These are phyloP conservation scores for Cyathus striatus DNA, from an alignment of 768 basidiomycete species.

Conservation along the genomic window DNA sequence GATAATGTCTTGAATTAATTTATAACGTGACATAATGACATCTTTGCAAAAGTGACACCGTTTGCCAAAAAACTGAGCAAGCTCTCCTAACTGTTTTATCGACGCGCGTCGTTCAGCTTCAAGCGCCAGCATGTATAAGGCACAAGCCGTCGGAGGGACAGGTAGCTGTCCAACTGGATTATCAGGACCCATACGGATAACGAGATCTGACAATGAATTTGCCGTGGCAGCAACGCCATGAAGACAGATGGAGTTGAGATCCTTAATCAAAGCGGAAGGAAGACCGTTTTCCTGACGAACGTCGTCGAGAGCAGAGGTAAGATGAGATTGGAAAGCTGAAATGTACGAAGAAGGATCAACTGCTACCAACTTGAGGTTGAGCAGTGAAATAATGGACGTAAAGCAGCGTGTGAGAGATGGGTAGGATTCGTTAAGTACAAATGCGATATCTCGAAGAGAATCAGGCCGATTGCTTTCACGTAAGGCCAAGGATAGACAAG, in stretches of 20 bases:
- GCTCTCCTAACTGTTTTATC: slow-evolving; percentile 47
- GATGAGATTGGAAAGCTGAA: slow-evolving; percentile 47
- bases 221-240: slow-evolving; percentile 39
- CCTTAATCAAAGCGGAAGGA: slow-evolving; percentile 27
- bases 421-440: slow-evolving; percentile 50
- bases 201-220: slow-evolving; percentile 36
- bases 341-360: slow-evolving; percentile 60
- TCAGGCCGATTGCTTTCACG: slow-evolving; percentile 69
- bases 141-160: slow-evolving; percentile 54
- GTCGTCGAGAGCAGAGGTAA: slow-evolving; percentile 32
- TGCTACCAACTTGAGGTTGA: slow-evolving; percentile 47
- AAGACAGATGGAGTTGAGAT: slow-evolving; percentile 35
- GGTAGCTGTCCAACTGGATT: slow-evolving; percentile 31
- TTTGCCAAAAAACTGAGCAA: slow-evolving; percentile 51
- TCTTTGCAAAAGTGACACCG: slow-evolving; percentile 45
- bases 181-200: slow-evolving; percentile 31
- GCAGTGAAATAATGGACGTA: slow-evolving; percentile 42
- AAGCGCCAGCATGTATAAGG: slow-evolving; percentile 61
- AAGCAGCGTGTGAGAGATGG: slow-evolving; percentile 51
- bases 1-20: slow-evolving; percentile 54
- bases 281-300: slow-evolving; percentile 24
- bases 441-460: slow-evolving; percentile 64
- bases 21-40: slow-evolving; percentile 68
- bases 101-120: slow-evolving; percentile 59
- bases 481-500: slow-evolving; percentile 63